phyloP scores from a whole-genome alignment of 192 early-diverging fungal species.

The Coemansia pectinata region DNA sequence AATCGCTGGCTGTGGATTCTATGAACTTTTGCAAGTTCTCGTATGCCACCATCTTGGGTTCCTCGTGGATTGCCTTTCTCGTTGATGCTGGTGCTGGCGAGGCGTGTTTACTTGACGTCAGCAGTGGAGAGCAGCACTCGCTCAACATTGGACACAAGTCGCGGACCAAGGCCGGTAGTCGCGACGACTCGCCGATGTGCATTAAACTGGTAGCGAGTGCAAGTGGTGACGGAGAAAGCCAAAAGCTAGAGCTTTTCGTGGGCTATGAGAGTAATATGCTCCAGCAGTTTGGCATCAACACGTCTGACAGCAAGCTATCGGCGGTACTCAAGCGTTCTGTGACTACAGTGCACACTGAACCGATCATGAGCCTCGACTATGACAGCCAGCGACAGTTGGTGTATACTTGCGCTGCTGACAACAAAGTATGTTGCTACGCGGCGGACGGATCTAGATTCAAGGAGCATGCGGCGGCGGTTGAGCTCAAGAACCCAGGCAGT shows the following conservation, averaged over 20 bases:
- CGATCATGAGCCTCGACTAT: constrained; percentile 40
- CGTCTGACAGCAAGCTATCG: not conserved
- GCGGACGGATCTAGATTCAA: not conserved
- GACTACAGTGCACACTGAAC: constrained; percentile 34
- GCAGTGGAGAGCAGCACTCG: not conserved
- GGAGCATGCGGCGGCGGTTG: not conserved
- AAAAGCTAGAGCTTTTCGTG: constrained; percentile 19
- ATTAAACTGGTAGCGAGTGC: constrained; percentile 9
- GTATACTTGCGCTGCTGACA: constrained; percentile 50
- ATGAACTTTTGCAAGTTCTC: constrained; percentile 53
- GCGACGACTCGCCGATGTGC: constrained; percentile 48
- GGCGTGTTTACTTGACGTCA: constrained; percentile 26
- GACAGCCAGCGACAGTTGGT: constrained; percentile 8
- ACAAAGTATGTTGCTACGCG: constrained; percentile 29
- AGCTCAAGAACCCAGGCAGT: constrained; percentile 23
- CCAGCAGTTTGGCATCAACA: constrained; percentile 19
- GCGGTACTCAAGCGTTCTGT: not conserved
- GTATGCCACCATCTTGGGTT: not conserved
- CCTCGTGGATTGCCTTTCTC: constrained; percentile 32
- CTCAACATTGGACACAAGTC: constrained; percentile 32
- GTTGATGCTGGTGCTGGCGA: constrained; percentile 15
- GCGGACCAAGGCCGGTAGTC: constrained; percentile 15
- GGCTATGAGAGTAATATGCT: constrained; percentile 48
- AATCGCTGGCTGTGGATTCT: constrained; percentile 32
- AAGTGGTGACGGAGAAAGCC: not conserved